A percentile compares a stretch with the other conserved stretches of the same genome.
Evolutionary conservation across 2,329 filamentous ascomycete genomes (phyloP).

Genomic region (Botryosphaeria dothidea): DNA sequence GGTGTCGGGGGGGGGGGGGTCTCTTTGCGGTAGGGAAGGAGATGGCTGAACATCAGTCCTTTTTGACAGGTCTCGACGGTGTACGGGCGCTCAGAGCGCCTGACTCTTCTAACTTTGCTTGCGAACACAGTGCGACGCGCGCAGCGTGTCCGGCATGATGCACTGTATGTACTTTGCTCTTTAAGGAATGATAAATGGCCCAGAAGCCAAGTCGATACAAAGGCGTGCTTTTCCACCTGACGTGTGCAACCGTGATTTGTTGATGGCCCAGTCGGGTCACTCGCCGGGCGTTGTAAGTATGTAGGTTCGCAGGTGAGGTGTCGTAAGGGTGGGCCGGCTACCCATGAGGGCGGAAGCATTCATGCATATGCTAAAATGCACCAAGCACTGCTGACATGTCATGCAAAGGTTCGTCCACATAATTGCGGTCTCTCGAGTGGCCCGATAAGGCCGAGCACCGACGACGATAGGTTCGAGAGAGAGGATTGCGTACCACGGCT

Average conservation of each 20-base stretch:
- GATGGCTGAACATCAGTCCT: not conserved
- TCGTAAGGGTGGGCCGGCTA: not conserved
- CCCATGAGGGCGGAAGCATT: not conserved
- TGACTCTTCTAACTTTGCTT: not conserved
- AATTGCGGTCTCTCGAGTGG: too few species aligned
- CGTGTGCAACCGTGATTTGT: not conserved
- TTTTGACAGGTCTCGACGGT: not conserved
- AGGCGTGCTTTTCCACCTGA: not conserved
- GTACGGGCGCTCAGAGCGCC: not conserved
- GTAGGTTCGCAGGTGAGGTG: not conserved
- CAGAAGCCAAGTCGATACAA: not conserved
- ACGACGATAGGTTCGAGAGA: too few species aligned
- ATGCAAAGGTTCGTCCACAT: not conserved
- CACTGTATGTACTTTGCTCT: slow-evolving; percentile 12
- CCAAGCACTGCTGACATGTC: not conserved
- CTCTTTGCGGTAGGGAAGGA: not conserved
- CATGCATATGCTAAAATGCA: not conserved
- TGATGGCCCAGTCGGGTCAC: not conserved
- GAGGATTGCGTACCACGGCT: too few species aligned
- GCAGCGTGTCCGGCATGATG: not conserved
- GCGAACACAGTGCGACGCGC: not conserved
- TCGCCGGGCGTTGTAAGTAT: not conserved
- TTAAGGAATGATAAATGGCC: slow-evolving; percentile 15
- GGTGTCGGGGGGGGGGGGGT: too few species aligned
- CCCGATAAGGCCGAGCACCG: too few species aligned